Evolutionary conservation across 1,284 basidiomycete species (phyloP), one percentile per base, ranked within the genome.

Genomic region (Pisolithus thermaeus): DNA sequence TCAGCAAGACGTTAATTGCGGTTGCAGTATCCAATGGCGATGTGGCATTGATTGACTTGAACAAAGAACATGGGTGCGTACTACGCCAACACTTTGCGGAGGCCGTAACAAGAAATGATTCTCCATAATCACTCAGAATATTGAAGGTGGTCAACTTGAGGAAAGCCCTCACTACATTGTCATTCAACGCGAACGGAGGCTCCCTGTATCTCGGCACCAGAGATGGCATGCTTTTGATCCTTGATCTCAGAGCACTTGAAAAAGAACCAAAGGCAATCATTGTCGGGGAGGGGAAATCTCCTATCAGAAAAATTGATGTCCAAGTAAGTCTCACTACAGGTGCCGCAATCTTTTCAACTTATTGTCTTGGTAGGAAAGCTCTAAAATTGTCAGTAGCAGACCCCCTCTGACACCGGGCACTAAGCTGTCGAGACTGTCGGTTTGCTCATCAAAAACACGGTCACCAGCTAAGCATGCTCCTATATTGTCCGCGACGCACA

Each of bases 51-150:
- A 66, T 88, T 44, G 85, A 89, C 60, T 62, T 89, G 27, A 84
- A 88, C 49, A 88, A 87, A 63, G 85, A 87, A 55, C 83, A 81
- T 59, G 76, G 77, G 84, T 87, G 57, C 45, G 79, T 68, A 1
- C 43, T 32, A 28, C 50, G 20, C 28, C 51, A 12, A 53, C n/a
- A 37, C 35, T 27, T 32, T 39, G 28, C 28, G 9, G 28, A 30
- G 7, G 28, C 8, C 28, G 8, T 28, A 7, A 30, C 28, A 8
- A 3, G 28, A 11, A 30, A 30, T 30, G 7, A 27, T 41, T 48
- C 51, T 50, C 42, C 3, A 6, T 12, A 23, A 51, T 42, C 51
- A 47, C 16, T 27, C 51, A 86, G 84, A 12, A 65, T 84, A 37
- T 75, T 83, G 58, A 79, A 81, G 30, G 75, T 73, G 1, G 59